Conservation (phyloP, 1,139 yeast genomes). For the Arxiozyma slooffiae region DNA sequence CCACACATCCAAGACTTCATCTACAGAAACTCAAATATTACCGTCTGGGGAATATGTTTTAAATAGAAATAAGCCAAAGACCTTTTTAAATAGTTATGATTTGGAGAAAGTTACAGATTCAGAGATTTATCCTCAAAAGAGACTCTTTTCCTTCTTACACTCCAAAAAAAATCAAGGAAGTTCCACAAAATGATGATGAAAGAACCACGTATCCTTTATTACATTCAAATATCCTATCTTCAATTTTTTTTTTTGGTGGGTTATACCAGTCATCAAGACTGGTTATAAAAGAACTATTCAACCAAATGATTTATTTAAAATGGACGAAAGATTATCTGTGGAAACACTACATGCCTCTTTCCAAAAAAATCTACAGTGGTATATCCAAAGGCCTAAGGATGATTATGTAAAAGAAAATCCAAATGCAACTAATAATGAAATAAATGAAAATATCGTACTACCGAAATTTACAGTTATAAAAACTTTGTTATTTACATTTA, state of each 20-base stretch:
- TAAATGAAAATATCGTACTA: conserved; percentile 28
- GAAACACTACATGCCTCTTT: conserved; percentile 38
- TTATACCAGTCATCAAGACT: conserved; percentile 44
- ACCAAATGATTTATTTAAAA: conserved; percentile 49
- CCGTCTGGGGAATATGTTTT: conserved; percentile 20
- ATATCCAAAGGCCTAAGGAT: conserved; percentile 31
- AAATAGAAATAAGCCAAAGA: conserved; percentile 24
- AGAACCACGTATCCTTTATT: conserved; percentile 38
- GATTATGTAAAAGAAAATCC: conserved; percentile 25
- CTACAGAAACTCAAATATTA: conserved; percentile 1
- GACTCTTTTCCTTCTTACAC: conserved; percentile 34
- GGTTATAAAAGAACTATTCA: conserved; percentile 64
- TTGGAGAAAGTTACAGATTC: conserved; percentile 28
- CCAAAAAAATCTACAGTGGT: conserved; percentile 33
- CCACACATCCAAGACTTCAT: conserved; percentile 1
- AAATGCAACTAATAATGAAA: conserved; percentile 28
- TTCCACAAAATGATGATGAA: conserved; percentile 43
- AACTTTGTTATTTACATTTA: conserved; percentile 50
- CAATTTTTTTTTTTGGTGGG: conserved; percentile 51
- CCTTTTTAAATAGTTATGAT: conserved; percentile 26
- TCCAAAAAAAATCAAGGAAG: conserved; percentile 41
- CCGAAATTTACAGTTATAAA: conserved; percentile 36
- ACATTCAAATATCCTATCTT: conserved; percentile 31
- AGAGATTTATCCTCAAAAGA: conserved; percentile 31
- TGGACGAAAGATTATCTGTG: conserved; percentile 45